phyloP scores from a whole-genome alignment of 345 rosid species.

The Microthlaspi erraticum region DNA sequence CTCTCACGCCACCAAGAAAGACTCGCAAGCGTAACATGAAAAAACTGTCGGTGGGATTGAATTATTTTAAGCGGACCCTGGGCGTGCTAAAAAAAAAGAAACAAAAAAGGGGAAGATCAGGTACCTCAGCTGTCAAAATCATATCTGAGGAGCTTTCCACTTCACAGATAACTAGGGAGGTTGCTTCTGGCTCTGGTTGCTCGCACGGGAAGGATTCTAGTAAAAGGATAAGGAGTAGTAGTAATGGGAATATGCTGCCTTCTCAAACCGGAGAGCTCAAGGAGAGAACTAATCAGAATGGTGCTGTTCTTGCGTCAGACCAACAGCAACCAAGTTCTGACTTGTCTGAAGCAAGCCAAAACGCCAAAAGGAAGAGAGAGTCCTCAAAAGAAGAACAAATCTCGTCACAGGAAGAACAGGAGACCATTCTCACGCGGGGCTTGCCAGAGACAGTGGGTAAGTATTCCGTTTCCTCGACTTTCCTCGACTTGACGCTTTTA shows the following conservation, averaged over 20 bases:
- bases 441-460: constrained; percentile 48
- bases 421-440: constrained; percentile 38
- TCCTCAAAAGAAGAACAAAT: constrained; percentile 31
- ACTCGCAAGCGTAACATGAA: constrained; percentile 44
- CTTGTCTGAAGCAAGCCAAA: constrained; percentile 30
- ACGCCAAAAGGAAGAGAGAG: constrained; percentile 44
- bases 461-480: constrained; percentile 16
- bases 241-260: constrained; percentile 34
- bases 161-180: constrained; percentile 44
- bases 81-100: constrained; percentile 54
- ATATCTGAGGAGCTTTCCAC: constrained; percentile 56
- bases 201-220: constrained; percentile 40
- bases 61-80: constrained; percentile 51
- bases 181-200: constrained; percentile 32
- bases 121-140: constrained; percentile 27
- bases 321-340: constrained; percentile 33
- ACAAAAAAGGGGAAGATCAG: constrained; percentile 54
- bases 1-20: constrained; percentile 50
- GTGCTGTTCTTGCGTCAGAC: constrained; percentile 52
- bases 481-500: not conserved
- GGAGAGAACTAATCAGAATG: constrained; percentile 52
- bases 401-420: constrained; percentile 26
- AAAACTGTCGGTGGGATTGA: constrained; percentile 53
- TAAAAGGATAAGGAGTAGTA: constrained; percentile 24
- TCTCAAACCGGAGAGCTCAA: constrained; percentile 44